Evolutionary conservation across 805 yeast genomes (phyloP).

Genomic region (Zygoascus bituminiphila): DNA sequence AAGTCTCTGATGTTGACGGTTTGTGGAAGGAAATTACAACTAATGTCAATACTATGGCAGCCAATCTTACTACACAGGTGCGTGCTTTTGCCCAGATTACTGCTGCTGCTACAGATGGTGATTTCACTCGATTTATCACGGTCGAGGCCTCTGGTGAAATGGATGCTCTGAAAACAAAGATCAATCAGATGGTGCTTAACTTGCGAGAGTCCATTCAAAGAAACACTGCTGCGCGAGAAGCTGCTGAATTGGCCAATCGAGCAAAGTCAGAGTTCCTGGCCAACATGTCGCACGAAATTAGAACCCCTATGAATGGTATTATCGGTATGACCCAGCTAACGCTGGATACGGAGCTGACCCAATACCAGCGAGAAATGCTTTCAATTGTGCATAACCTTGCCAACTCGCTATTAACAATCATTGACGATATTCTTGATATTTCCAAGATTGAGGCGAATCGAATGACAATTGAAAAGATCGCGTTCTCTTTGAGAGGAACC

Average conservation of each 20-base stretch:
- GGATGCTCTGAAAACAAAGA: constrained; percentile 49
- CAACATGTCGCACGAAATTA: constrained; percentile 78
- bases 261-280: constrained; percentile 88
- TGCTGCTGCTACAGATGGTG: constrained; percentile 92
- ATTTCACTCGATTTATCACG: constrained; percentile 80
- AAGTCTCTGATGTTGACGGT: constrained; percentile 84
- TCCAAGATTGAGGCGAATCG: constrained; percentile 90
- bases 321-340: constrained; percentile 90
- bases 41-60: constrained; percentile 88
- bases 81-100: constrained; percentile 91
- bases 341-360: constrained; percentile 79
- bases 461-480: constrained; percentile 87
- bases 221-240: constrained; percentile 89
- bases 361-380: constrained; percentile 86
- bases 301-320: constrained; percentile 91
- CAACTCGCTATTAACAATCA: constrained; percentile 74
- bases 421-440: constrained; percentile 85
- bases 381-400: constrained; percentile 85
- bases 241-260: constrained; percentile 83
- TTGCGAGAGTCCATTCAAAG: constrained; percentile 83
- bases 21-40: constrained; percentile 88
- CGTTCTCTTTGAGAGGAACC: constrained; percentile 77
- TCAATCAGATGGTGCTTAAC: constrained; percentile 76
- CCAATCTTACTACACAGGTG: constrained; percentile 86
- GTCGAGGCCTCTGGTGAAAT: constrained; percentile 91